Conservation (phyloP, 371 early-diverging fungal species). For the Mortierella sp. region DNA sequence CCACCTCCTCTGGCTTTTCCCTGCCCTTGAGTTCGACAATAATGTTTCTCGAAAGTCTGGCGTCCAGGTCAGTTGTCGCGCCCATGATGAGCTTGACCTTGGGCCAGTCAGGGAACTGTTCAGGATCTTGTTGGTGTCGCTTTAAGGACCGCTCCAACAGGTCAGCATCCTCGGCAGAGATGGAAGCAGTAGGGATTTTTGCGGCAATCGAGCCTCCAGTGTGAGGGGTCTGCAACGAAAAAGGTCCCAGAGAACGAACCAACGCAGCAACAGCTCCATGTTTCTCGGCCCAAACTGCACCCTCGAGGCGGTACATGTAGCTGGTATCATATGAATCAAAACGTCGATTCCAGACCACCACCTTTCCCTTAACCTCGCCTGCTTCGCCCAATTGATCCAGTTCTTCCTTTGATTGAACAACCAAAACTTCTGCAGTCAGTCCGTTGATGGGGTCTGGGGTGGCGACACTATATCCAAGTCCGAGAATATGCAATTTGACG, state of each 20-base stretch:
- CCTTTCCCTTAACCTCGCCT: constrained; percentile 58
- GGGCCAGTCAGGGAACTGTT: constrained; percentile 47
- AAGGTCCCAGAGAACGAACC: constrained; percentile 63
- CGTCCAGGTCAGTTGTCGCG: constrained; percentile 42
- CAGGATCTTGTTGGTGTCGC: constrained; percentile 39
- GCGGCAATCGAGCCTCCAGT: constrained; percentile 60
- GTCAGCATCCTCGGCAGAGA: constrained; percentile 66
- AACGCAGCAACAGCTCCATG: constrained; percentile 65
- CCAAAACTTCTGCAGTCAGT: constrained; percentile 62
- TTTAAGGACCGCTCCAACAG: constrained; percentile 62
- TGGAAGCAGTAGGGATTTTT: constrained; percentile 65
- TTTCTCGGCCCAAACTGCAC: constrained; percentile 63
- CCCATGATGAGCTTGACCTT: constrained; percentile 61
- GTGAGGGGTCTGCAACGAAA: constrained; percentile 63
- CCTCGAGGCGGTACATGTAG: constrained; percentile 46
- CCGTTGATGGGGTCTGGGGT: constrained; percentile 62
- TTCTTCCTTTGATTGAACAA: constrained; percentile 63
- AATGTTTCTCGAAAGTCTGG: constrained; percentile 60
- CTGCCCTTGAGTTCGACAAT: constrained; percentile 67
- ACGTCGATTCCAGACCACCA: constrained; percentile 64
- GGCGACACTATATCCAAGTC: constrained; percentile 62
- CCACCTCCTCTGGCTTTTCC: constrained; percentile 64
- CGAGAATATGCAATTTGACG: constrained; percentile 61
- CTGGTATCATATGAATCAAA: constrained; percentile 56
- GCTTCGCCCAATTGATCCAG: constrained; percentile 56